phyloP scores from a whole-genome alignment of 2,329 filamentous ascomycete genomes.

The Eurotiales sp. region DNA sequence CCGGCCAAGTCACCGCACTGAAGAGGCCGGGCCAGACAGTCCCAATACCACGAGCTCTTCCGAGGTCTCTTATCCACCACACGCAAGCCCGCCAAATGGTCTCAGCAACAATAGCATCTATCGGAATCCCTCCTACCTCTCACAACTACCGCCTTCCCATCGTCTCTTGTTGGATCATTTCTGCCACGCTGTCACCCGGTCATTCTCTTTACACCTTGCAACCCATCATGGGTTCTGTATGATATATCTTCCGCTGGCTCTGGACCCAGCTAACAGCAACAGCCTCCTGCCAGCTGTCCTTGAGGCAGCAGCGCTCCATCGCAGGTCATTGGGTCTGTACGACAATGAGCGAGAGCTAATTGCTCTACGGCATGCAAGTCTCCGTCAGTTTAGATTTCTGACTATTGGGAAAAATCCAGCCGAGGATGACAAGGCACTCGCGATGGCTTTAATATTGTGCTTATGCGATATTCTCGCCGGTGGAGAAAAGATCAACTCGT shows the following conservation, averaged over 20 bases:
- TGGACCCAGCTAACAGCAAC: slow-evolving; percentile 3
- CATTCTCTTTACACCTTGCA: not conserved
- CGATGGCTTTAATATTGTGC: not conserved
- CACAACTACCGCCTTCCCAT: not conserved
- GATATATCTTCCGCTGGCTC: slow-evolving; percentile 4
- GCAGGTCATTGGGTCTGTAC: slow-evolving; percentile 1
- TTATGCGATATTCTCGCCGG: slow-evolving; percentile 6
- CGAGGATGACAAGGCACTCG: slow-evolving; percentile 1
- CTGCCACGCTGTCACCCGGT: not conserved
- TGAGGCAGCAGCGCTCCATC: slow-evolving; percentile 7
- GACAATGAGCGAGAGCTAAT: slow-evolving; percentile 1
- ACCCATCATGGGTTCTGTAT: slow-evolving; percentile 2
- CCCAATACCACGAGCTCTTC: not conserved
- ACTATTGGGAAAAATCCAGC: not conserved
- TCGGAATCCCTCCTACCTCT: not conserved
- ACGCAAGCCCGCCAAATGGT: not conserved
- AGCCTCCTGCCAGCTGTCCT: slow-evolving; percentile 5
- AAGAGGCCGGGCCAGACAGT: not conserved
- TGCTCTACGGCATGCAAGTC: not conserved
- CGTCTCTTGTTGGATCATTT: slow-evolving; percentile 3
- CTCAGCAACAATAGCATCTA: not conserved
- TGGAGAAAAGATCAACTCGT: slow-evolving; percentile 1
- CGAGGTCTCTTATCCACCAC: not conserved
- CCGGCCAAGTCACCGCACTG: not conserved
- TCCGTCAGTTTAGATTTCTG: slow-evolving; percentile 2